These are phyloP conservation scores for Cercospora nicotianae DNA, from an alignment of 2,329 filamentous ascomycete species.

Conservation along the genomic window DNA sequence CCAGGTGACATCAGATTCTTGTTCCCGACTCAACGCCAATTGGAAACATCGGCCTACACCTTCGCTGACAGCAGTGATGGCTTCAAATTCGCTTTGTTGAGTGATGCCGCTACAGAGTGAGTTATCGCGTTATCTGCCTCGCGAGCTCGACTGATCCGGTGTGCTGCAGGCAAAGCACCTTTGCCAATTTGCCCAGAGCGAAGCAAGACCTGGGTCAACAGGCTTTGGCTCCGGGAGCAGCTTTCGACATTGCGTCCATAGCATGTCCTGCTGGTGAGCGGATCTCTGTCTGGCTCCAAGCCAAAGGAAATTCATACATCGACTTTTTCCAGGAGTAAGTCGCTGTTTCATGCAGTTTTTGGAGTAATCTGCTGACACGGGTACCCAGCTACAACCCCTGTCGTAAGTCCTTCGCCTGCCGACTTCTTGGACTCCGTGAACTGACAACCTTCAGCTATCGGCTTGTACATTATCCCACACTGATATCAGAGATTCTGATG, in stretches of 20 bases:
- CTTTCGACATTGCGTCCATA: slow-evolving; percentile 21
- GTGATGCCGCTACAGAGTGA: slow-evolving; percentile 44
- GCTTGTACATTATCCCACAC: slow-evolving; percentile 2
- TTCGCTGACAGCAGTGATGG: slow-evolving; percentile 38
- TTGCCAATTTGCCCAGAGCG: slow-evolving; percentile 40
- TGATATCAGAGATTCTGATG: background rate
- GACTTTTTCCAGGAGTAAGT: slow-evolving; percentile 29
- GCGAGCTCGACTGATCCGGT: background rate
- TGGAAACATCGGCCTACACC: slow-evolving; percentile 61
- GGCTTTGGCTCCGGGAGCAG: slow-evolving; percentile 21
- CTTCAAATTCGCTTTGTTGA: slow-evolving; percentile 43
- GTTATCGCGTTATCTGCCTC: background rate
- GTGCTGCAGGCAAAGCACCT: slow-evolving; percentile 50
- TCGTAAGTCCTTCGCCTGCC: background rate
- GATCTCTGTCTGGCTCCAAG: slow-evolving; percentile 21
- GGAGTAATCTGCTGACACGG: background rate
- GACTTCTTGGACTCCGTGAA: background rate
- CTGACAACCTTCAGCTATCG: slow-evolving; percentile 8
- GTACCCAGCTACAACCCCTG: slow-evolving; percentile 9
- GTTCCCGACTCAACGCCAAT: slow-evolving; percentile 57
- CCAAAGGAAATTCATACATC: slow-evolving; percentile 18
- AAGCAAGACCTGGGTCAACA: slow-evolving; percentile 18
- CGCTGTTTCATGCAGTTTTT: slow-evolving; percentile 19
- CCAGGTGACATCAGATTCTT: slow-evolving; percentile 59
- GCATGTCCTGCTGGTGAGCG: slow-evolving; percentile 23